Base-by-base conservation (phyloP, 805 yeast species). In the Schizosaccharomyces japonicus region DNA sequence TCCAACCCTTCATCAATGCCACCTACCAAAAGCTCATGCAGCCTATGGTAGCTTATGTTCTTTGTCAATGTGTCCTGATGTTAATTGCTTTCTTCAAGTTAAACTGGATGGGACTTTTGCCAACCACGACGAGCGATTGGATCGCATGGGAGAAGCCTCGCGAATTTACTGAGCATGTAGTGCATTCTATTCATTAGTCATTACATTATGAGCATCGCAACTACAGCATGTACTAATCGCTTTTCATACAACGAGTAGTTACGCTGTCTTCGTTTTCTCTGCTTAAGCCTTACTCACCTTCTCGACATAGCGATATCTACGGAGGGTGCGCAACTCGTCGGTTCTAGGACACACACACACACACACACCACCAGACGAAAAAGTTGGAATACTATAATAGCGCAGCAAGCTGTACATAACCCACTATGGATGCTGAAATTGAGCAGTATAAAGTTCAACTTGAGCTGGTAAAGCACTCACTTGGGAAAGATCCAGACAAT, bases 51-150 rank as follows among this genome's bases (percentile, higher is more conserved):
- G 67, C 70, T 29, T 78, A 63, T 54, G 52, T 74, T 5, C 51
- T 64, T 8, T 63, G 68, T 49, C 73, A 71, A 50, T 39, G 75
- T 40, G 69, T 71, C 3, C 69, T 76, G 47, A 65, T 85, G 63
- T 71, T 67, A 3, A 73, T 83, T 32, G 96, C 95, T 2, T 56
- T 84, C 15, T 84, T 82, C 75, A 90, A 90, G 60, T 64, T 90
- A 50, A 75, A 80, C 54, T 66, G 69, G 21, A 81, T 87, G 95
- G 96, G 95, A 0, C 65, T 87, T 53, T 75, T 87, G 50, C 98
- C 98, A 21, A 81, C 79, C 55, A 78, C 75, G 32, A 70, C 70
- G 44, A 78, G 93, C 53, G 98, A 87, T 58, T 90, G 96, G 96
- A 63, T 87, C 15, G 75, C 83, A 5, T 85, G 93, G 85, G 92